Percentiles rank a stretch among this genome's conserved stretches.
Conservation (phyloP, 1,284 basidiomycete species). For the Cryptococcus neoformans region DNA sequence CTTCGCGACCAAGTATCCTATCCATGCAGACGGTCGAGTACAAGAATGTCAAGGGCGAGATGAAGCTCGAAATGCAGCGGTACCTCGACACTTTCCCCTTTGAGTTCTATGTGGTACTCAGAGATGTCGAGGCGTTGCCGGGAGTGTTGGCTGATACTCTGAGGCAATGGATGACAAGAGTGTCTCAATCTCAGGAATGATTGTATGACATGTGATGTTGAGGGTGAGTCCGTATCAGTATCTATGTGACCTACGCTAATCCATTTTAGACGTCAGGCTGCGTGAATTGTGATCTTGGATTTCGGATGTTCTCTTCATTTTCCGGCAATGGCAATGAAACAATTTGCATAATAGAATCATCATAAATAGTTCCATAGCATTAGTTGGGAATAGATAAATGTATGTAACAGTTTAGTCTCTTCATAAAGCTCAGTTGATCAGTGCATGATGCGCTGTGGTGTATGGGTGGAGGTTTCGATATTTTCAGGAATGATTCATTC, state of each 20-base stretch:
- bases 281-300: too few relatives aligned
- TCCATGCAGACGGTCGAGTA: constrained; percentile 92
- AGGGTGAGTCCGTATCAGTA: neutral
- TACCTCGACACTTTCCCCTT: constrained; percentile 98
- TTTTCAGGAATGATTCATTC: too few relatives aligned
- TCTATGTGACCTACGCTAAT: neutral
- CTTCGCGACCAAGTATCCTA: constrained; percentile 58
- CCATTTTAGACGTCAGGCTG: too few relatives aligned
- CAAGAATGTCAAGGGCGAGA: constrained; percentile 73
- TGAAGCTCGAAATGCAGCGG: constrained; percentile 84
- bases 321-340: too few relatives aligned
- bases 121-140: constrained; percentile 87
- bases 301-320: too few relatives aligned
- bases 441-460: too few relatives aligned
- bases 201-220: neutral
- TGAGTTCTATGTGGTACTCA: constrained; percentile 92
- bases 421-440: too few relatives aligned
- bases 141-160: constrained; percentile 88
- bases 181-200: constrained; percentile 47
- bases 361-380: too few relatives aligned
- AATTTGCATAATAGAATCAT: too few relatives aligned
- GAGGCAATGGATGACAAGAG: constrained; percentile 65
- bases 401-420: too few relatives aligned
- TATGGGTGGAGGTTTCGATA: too few relatives aligned
- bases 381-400: too few relatives aligned